Evolutionary conservation across 2,329 filamentous ascomycete species (phyloP), one percentile per base, ranked within the genome.

Genomic region (Verticillium albo-atrum): DNA sequence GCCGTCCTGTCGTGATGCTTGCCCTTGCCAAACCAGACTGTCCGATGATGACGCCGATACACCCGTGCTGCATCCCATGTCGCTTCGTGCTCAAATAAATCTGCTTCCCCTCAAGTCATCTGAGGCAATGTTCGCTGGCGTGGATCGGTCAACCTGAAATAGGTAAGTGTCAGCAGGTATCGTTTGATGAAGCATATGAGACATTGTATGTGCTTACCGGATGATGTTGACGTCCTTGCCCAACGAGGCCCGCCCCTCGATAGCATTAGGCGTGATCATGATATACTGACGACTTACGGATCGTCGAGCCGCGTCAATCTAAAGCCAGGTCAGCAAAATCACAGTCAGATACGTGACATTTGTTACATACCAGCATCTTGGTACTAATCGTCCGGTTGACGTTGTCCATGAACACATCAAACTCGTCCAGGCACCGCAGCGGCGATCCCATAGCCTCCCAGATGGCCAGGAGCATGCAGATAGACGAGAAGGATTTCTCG

Each of bases 371-470:
- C 74, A 99, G 90, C 89, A 99, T 92, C 63, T 90, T 90, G 67
- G 96, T 97, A 71, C 91, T 96, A 66, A 96, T 90, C 59, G 90
- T 91, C 62, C 95, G 87, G 74, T 99, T 99, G 61, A 98, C 91
- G 66, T 89, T 92, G 75, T 99, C 95, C 95, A 99, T 99, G 80
- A 97, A 99, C 32, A 99, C 95, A 72, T 99, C 95, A 70, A 98
- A 99, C 75, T 99, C 95, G 74, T 99, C 95, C 58, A 99, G 81
- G 70, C 95, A 99, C 58, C 95, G 87, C 62, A 99, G 89, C 0
- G 93, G 94, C 20, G 92, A 96, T 12, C 95, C 94, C 89, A 99
- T 99, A 30, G 95, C 94, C 71, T 99, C 95, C 95, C 95, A 99
- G 20, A 99, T 89, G 2, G 92, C 87, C 32, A 99, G 82, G 58